Base-by-base conservation (phyloP, 495 filamentous ascomycete genomes). In the Penicillium paradoxum region DNA sequence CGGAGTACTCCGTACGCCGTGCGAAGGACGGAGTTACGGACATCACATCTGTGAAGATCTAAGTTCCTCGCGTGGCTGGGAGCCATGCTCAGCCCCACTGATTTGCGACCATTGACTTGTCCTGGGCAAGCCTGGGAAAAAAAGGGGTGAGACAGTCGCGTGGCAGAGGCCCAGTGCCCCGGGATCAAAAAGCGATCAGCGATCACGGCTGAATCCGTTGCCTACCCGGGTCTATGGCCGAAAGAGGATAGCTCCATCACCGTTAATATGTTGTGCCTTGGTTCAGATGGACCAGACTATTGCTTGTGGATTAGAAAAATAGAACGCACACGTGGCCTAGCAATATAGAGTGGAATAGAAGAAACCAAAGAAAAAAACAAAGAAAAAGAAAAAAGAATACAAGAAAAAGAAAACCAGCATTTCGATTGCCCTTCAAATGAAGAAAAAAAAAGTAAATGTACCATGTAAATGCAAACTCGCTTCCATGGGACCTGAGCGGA, bases 141-240 rank as follows among this genome's bases (percentile, higher is more conserved):
- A 44, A 53, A 36, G 50, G 50, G 40, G 40, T 45, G 41, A 45
- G 36, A 40, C 36, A 34, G 40, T 53, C 50, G 50, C 50, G 50
- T 53, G 50, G 50, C 50, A 44, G 36, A 29, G 40, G 41, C 40
- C 49, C 39, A 45, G 40, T 43, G 49, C 40, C 49, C 49, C 48
- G 48, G 49, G 38, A 51, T 24, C 38, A 42, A 13, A 14, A 48
- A 18, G n/a, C 29, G 38, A 51, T 42, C 39, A 37, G 30, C 40
- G 39, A 53, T 53, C 50, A 45, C 50, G 50, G 50, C 50, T 53
- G 50, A 53, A 30, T 44, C 50, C 50, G 50, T 38, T 42, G 21
- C 39, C 32, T 53, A 53, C 41, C 50, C 50, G 50, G 50, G 18
- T 44, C 50, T 53, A 53, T 53, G 41, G n/a, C 41, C 41, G 6